Evolutionary conservation across 768 basidiomycete species (phyloP).

Genomic region (Phaeotremella skinneri): DNA sequence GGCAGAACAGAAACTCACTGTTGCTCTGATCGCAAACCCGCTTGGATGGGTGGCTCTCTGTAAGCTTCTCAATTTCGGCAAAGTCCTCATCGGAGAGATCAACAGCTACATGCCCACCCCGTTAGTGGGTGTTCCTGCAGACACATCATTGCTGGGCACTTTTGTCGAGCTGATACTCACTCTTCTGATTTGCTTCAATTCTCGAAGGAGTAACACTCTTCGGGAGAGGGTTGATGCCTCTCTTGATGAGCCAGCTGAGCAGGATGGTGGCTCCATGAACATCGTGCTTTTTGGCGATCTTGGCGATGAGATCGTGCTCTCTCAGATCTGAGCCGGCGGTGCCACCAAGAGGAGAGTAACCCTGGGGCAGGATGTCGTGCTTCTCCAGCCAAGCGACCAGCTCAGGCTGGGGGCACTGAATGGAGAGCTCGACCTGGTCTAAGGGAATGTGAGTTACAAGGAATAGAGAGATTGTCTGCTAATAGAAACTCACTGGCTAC

Average conservation of each 20-base stretch:
- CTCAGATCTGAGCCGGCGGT: slow-evolving; percentile 57
- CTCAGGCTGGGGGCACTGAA: slow-evolving; percentile 73
- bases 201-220: slow-evolving; percentile 72
- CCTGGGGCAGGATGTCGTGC: slow-evolving; percentile 64
- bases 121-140: not conserved
- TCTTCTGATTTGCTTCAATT: slow-evolving; percentile 64
- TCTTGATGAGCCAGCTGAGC: slow-evolving; percentile 63
- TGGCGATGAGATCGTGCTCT: slow-evolving; percentile 62
- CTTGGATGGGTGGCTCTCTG: slow-evolving; percentile 36
- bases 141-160: not conserved
- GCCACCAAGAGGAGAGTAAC: slow-evolving; percentile 74
- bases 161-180: slow-evolving; percentile 16
- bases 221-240: slow-evolving; percentile 69
- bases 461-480: slow-evolving; percentile 58
- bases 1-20: slow-evolving; percentile 30
- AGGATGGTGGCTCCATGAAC: slow-evolving; percentile 64
- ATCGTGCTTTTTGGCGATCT: slow-evolving; percentile 62
- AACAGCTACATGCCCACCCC: no score
- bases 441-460: slow-evolving; percentile 56
- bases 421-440: slow-evolving; percentile 76
- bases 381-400: slow-evolving; percentile 62
- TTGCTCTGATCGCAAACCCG: slow-evolving; percentile 47
- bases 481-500: slow-evolving; percentile 49
- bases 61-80: slow-evolving; percentile 33
- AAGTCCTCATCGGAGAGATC: slow-evolving; percentile 42